Base-by-base conservation (phyloP, 176 grass and related monocot genomes). In the Eragrostis nindensis region DNA sequence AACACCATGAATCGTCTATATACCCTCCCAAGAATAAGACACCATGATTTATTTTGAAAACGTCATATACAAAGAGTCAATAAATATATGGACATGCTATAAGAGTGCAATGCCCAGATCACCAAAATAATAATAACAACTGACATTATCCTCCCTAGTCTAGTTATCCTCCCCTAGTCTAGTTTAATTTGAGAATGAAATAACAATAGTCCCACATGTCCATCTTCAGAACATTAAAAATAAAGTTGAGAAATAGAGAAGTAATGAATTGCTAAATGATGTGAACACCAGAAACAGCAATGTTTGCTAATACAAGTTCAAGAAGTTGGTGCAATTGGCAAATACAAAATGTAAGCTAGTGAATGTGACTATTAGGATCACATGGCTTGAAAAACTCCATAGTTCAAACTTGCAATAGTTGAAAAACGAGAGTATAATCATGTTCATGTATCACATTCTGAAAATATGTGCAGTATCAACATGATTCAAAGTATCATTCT, bases 1-100 rank as follows among this genome's bases (percentile, higher is more conserved):
- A 74, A 32, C 8, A 83, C 80, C 24, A 7, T 54, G 43, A 75
- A 24, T 49, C 57, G 50, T 80, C 18, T 32, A 47, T 40, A 44
- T 26, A 13, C 1, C 8, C 7, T 72, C 65, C 78, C 16, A 70
- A 69, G 50, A 55, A 76, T 8, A 4, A 36, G 32, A 36, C 32
- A 36, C 11, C 29, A 71, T 24, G 29, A 72, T 22, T 83, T 57
- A 21, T 54, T 25, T 14, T 40, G 40, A 6, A 36, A 36, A 36
- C 32, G 4, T 36, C 4, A 36, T n/a, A 36, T 11, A 62, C 4
- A 74, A 7, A 11, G 21, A 26, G 41, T 62, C 26, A 65, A 57
- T 7, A n/a, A 21, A 72, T 85, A 45, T 24, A 60, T 60, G 29
- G 75, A 24, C 66, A 66, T 56, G 15, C 9, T 32, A 70, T 42